Percentiles rank a stretch among this genome's conserved stretches.
Evolutionary conservation across 306 rosid species (phyloP).

Genomic region (Morella rubra): DNA sequence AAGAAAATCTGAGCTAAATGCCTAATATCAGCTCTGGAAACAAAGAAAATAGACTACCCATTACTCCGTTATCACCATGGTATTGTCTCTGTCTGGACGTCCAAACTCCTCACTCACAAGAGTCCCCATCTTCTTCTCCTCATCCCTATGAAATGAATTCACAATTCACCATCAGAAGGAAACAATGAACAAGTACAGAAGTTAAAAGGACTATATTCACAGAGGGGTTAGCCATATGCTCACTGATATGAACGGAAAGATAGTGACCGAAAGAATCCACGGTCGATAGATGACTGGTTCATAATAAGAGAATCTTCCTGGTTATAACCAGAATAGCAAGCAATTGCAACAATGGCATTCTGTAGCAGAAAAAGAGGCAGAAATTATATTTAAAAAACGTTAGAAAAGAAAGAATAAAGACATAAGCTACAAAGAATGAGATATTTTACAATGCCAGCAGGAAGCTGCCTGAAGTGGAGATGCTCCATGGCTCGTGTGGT

Average conservation of each 20-base stretch:
- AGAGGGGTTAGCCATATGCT: conserved; percentile 8
- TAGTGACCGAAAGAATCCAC: conserved; percentile 93
- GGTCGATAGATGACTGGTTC: conserved; percentile 96
- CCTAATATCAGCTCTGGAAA: conserved; percentile 11
- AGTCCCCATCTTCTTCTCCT: conserved; percentile 99
- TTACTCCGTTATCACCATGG: conserved; percentile 60
- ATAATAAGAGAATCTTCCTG: conserved; percentile 99
- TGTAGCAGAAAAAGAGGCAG: conserved; percentile 26
- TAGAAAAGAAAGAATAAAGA: conserved; percentile 4
- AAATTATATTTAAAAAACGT: conserved; percentile 2
- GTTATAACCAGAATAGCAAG: conserved; percentile 96
- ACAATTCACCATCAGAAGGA: conserved; percentile 10
- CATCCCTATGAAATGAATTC: conserved; percentile 54
- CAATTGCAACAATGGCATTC: conserved; percentile 98
- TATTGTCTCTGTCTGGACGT: conserved; percentile 92
- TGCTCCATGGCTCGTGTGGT: conserved; percentile 99
- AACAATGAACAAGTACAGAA: conserved; percentile 10
- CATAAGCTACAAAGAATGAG: background rate
- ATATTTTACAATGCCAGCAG: conserved; percentile 88
- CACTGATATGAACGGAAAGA: conserved; percentile 96
- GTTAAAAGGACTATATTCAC: conserved; percentile 3
- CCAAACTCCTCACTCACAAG: conserved; percentile 98
- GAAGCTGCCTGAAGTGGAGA: conserved; percentile 98
- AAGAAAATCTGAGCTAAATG: conserved; percentile 13
- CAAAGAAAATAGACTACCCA: background rate